Conservation (phyloP, 176 grass and related monocot species). For the Paspalum notatum region DNA sequence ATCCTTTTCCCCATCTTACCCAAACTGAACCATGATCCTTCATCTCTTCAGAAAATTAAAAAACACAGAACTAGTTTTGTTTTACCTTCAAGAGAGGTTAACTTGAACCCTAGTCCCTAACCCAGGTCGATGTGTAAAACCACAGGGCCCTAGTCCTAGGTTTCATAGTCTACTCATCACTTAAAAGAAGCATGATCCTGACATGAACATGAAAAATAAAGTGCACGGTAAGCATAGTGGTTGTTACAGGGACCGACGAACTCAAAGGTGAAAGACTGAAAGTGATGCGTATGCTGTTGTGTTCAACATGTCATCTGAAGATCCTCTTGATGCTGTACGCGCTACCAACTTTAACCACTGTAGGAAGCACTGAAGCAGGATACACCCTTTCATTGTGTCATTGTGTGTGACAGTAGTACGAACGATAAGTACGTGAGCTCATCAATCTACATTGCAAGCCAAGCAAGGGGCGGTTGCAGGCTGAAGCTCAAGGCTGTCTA, state of each 20-base stretch:
- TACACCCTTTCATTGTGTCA: neutral
- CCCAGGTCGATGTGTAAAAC: neutral
- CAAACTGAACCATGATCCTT: neutral
- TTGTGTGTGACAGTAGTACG: neutral
- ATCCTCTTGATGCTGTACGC: neutral
- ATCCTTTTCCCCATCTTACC: neutral
- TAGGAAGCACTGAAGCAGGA: too few relatives aligned
- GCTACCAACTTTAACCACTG: too few relatives aligned
- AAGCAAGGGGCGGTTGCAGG: constrained; percentile 30
- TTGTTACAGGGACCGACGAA: constrained; percentile 15
- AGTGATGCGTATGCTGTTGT: neutral
- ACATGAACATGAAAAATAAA: neutral
- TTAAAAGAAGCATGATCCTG: neutral
- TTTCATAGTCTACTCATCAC: neutral
- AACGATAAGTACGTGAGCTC: neutral
- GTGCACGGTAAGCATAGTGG: constrained; percentile 34
- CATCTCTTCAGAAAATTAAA: too few relatives aligned
- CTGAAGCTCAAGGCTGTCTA: neutral
- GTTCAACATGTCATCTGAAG: neutral
- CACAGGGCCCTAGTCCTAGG: neutral
- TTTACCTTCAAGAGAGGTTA: constrained; percentile 31
- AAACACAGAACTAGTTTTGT: neutral
- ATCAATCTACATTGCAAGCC: constrained; percentile 18
- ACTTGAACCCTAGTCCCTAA: neutral
- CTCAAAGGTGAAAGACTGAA: constrained; percentile 29